Percentiles rank a stretch among this genome's conserved stretches.
These are phyloP conservation scores for Fraxinus quadrangulata DNA, from an alignment of 257 asterid genomes.

Conservation along the genomic window DNA sequence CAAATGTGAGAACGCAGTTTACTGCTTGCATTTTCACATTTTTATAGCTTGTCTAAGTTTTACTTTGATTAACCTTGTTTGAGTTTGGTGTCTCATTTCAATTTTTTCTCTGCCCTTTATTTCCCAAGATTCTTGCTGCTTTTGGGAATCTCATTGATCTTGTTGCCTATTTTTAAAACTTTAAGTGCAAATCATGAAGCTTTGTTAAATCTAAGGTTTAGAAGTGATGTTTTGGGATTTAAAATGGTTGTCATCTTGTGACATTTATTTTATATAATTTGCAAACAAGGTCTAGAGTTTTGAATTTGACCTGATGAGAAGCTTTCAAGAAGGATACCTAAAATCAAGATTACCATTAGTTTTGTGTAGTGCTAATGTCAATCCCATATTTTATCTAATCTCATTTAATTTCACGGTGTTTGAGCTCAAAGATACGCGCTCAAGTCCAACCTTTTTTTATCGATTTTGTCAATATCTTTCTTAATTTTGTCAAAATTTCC, in stretches of 20 bases:
- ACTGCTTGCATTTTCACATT: not conserved
- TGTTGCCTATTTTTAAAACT: not conserved
- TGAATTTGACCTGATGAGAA: not conserved
- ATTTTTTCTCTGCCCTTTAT: not conserved
- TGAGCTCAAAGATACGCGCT: not conserved
- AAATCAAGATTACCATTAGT: too few species aligned
- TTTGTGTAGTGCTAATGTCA: too few species aligned
- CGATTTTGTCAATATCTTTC: not conserved
- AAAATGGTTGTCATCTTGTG: not conserved
- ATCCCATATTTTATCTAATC: not conserved
- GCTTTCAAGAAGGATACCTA: not conserved
- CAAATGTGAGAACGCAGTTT: not conserved
- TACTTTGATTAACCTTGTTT: not conserved
- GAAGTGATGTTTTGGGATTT: not conserved
- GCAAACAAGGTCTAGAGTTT: not conserved
- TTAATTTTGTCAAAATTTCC: too few species aligned
- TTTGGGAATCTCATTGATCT: not conserved
- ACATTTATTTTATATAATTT: too few species aligned
- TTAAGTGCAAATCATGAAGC: not conserved
- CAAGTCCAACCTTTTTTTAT: too few species aligned
- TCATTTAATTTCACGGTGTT: not conserved
- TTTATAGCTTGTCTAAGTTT: not conserved
- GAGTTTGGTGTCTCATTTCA: not conserved
- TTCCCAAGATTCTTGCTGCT: not conserved
- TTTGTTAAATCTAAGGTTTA: not conserved